A percentile compares a stretch with the other conserved stretches of the same genome.
phyloP scores from a whole-genome alignment of 768 basidiomycete genomes.

The Phaeolepiota aurea region DNA sequence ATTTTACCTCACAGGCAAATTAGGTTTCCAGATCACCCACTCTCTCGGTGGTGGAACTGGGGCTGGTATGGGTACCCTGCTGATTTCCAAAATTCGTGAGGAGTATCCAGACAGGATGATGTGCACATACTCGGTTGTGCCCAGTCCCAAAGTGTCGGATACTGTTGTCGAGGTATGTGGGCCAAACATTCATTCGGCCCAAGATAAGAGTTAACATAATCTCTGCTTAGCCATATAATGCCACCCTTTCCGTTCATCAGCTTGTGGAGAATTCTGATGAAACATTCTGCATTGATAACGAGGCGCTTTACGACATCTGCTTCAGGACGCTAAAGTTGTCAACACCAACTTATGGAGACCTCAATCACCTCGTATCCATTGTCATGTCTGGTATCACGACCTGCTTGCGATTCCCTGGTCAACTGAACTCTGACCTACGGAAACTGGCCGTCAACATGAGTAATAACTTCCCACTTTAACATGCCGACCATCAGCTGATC shows the following conservation, averaged over 20 bases:
- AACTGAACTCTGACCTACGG: slow-evolving; percentile 96
- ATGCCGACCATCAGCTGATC: background rate
- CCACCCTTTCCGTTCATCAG: slow-evolving; percentile 96
- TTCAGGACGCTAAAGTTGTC: slow-evolving; percentile 96
- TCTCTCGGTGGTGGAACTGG: slow-evolving; percentile 99
- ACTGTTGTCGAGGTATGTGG: slow-evolving; percentile 85
- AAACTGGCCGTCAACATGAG: slow-evolving; percentile 99
- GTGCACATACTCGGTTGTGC: slow-evolving; percentile 99
- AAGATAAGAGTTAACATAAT: too few species aligned
- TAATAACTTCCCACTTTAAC: slow-evolving; percentile 23
- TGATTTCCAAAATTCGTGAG: slow-evolving; percentile 98
- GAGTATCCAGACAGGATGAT: slow-evolving; percentile 99
- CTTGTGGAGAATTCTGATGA: slow-evolving; percentile 99
- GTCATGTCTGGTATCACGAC: slow-evolving; percentile 99
- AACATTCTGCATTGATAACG: slow-evolving; percentile 99
- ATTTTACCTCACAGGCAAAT: slow-evolving; percentile 5
- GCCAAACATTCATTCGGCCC: too few species aligned
- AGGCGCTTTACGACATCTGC: slow-evolving; percentile 98
- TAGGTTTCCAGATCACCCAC: slow-evolving; percentile 98
- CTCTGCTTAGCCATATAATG: slow-evolving; percentile 83
- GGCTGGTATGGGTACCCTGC: slow-evolving; percentile 98
- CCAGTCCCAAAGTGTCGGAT: slow-evolving; percentile 95
- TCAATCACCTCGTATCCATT: slow-evolving; percentile 95
- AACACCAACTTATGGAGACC: slow-evolving; percentile 93
- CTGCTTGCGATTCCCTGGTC: slow-evolving; percentile 98